Conservation (phyloP, 306 rosid species). For the Alnus glutinosa region DNA sequence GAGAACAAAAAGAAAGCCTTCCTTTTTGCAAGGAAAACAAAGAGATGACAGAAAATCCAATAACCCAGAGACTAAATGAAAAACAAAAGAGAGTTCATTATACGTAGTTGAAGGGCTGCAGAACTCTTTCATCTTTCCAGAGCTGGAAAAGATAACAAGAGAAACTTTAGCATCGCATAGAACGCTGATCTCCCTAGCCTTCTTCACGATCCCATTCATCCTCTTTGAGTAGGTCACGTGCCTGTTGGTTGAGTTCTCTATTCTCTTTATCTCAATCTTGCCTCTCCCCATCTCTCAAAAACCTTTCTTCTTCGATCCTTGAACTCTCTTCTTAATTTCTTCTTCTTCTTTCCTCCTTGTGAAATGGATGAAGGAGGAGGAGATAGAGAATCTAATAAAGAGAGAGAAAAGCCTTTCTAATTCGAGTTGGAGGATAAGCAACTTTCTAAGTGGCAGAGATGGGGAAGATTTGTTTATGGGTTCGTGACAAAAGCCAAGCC, state of each 20-base stretch:
- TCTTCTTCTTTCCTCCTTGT: constrained; percentile 6
- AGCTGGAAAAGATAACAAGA: constrained; percentile 55
- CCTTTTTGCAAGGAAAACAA: neutral
- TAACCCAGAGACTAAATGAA: neutral
- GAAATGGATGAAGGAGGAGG: constrained; percentile 3
- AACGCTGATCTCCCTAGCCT: constrained; percentile 79
- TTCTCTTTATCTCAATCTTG: constrained; percentile 94
- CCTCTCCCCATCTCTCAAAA: constrained; percentile 77
- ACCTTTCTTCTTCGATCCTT: neutral
- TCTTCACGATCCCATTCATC: constrained; percentile 75
- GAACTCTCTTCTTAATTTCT: neutral
- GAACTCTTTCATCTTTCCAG: constrained; percentile 72
- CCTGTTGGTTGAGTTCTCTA: constrained; percentile 86
- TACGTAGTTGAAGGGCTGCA: constrained; percentile 76
- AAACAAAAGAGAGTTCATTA: neutral
- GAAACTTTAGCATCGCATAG: constrained; percentile 87
- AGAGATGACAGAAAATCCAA: neutral
- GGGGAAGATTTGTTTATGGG: constrained; percentile 55
- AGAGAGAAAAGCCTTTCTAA: constrained; percentile 39
- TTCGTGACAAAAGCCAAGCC: constrained; percentile 55
- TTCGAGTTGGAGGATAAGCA: constrained; percentile 48
- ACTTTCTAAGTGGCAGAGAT: constrained; percentile 71
- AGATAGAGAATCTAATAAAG: neutral
- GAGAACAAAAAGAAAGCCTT: neutral
- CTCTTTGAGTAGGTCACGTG: constrained; percentile 89